These are phyloP conservation scores for Auriscalpium vulgare DNA, from an alignment of 768 basidiomycete species.

Conservation along the genomic window DNA sequence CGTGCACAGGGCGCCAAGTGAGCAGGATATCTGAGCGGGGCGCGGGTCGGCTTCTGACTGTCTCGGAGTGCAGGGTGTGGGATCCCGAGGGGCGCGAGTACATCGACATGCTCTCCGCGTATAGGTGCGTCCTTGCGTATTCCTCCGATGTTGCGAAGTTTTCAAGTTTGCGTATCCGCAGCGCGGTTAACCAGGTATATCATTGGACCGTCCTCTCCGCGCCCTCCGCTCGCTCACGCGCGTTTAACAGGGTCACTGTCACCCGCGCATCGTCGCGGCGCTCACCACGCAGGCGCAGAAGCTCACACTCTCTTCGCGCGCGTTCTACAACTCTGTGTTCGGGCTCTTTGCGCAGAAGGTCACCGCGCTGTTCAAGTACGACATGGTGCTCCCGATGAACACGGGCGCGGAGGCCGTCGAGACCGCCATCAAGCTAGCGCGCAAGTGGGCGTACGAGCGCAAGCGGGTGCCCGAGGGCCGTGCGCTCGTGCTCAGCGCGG, in stretches of 20 bases:
- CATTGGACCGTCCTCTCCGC: conserved; percentile 12
- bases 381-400: conserved; percentile 98
- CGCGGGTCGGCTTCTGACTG: conserved; percentile 8
- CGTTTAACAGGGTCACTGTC: conserved; percentile 70
- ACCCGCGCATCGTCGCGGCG: conserved; percentile 77
- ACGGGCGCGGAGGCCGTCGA: conserved; percentile 98
- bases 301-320: conserved; percentile 89
- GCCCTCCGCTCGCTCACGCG: neutral
- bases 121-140: conserved; percentile 60
- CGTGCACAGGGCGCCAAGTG: conserved; percentile 84
- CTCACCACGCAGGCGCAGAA: conserved; percentile 80
- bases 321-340: conserved; percentile 91
- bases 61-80: conserved; percentile 53
- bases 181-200: conserved; percentile 81
- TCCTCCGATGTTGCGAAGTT: conserved; percentile 2
- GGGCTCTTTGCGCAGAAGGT: conserved; percentile 85
- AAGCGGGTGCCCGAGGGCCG: conserved; percentile 77
- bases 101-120: conserved; percentile 97
- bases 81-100: conserved; percentile 94
- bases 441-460: conserved; percentile 94
- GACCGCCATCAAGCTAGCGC: conserved; percentile 88
- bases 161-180: conserved; percentile 21
- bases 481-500: conserved; percentile 80
- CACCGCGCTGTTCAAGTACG: conserved; percentile 80
- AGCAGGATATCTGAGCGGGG: conserved; percentile 36